Conservation (phyloP, 805 yeast species). For the Saccharomyces cerevisiae region DNA sequence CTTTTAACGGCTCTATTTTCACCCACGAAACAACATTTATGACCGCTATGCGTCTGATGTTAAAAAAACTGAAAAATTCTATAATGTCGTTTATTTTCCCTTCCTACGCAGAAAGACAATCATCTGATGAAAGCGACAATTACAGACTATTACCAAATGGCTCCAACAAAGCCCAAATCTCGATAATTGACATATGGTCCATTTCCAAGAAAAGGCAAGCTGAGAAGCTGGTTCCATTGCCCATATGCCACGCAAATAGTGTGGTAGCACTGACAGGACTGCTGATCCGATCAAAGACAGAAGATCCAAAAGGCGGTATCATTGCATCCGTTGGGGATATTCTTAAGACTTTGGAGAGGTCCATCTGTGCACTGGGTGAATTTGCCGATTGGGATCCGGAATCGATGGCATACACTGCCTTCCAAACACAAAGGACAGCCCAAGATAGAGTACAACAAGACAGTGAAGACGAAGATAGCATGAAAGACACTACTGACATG, state of each 20-base stretch:
- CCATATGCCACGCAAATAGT: slow-evolving; percentile 58
- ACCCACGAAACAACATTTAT: background rate
- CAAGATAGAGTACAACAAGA: background rate
- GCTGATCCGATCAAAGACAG: slow-evolving; percentile 46
- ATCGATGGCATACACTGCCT: background rate
- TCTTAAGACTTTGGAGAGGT: slow-evolving; percentile 49
- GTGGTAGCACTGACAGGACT: slow-evolving; percentile 50
- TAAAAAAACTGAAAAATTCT: background rate
- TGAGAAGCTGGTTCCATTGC: slow-evolving; percentile 50
- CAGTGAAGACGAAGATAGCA: slow-evolving; percentile 3
- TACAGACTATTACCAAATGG: background rate
- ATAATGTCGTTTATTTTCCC: background rate
- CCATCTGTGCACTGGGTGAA: slow-evolving; percentile 47
- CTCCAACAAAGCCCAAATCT: slow-evolving; percentile 4
- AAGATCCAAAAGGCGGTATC: slow-evolving; percentile 50
- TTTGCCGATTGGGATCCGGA: slow-evolving; percentile 33
- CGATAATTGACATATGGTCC: slow-evolving; percentile 24
- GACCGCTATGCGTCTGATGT: background rate
- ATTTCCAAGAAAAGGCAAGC: slow-evolving; percentile 41
- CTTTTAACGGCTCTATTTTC: background rate
- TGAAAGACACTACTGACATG: slow-evolving; percentile 25
- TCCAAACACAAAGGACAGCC: background rate
- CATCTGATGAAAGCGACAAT: background rate
- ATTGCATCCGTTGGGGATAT: slow-evolving; percentile 50
- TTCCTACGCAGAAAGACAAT: slow-evolving; percentile 1